Conservation (phyloP, 805 yeast species). For the Zygotorulaspora chibaensis region DNA sequence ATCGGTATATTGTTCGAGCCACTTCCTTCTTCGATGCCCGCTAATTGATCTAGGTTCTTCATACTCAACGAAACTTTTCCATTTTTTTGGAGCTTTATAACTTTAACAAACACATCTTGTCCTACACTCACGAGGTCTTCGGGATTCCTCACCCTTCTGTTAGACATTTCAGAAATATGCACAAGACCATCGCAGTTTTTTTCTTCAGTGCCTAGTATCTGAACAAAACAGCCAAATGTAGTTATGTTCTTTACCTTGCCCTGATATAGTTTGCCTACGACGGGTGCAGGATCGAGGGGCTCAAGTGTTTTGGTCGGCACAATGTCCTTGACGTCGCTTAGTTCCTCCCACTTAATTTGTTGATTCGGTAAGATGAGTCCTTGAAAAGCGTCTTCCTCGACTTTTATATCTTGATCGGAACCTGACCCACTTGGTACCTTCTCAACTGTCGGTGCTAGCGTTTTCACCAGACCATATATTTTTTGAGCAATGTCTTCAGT, state of each 20-base stretch:
- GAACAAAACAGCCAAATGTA: constrained; percentile 75
- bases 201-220: constrained; percentile 40
- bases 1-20: constrained; percentile 2
- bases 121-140: constrained; percentile 51
- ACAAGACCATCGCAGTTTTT: constrained; percentile 55
- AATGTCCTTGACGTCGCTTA: constrained; percentile 17
- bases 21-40: constrained; percentile 43
- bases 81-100: constrained; percentile 43
- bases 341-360: constrained; percentile 18
- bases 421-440: not conserved
- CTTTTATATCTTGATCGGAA: constrained; percentile 4
- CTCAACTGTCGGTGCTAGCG: not conserved
- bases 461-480: constrained; percentile 10
- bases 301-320: constrained; percentile 11
- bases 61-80: constrained; percentile 56
- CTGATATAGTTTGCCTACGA: constrained; percentile 46
- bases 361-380: constrained; percentile 17
- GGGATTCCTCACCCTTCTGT: constrained; percentile 50
- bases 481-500: constrained; percentile 6
- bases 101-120: constrained; percentile 63
- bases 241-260: constrained; percentile 61
- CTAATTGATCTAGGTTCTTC: constrained; percentile 66
- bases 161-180: constrained; percentile 66
- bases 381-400: constrained; percentile 10
- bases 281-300: constrained; percentile 32